These are phyloP conservation scores for Euphorbia tirucalli DNA, from an alignment of 345 rosid species.

Conservation along the genomic window DNA sequence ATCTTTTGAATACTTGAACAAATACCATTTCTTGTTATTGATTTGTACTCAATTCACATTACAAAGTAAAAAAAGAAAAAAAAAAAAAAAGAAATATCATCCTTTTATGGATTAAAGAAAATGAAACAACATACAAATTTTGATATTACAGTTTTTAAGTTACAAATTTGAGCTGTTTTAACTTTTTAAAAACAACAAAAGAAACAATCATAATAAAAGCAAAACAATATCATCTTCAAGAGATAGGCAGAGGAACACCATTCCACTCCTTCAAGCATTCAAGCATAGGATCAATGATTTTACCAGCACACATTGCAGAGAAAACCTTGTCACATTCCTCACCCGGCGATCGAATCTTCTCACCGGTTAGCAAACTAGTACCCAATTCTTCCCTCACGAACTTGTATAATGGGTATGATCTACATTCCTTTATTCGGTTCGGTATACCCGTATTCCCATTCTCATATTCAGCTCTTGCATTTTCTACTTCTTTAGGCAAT, in stretches of 20 bases:
- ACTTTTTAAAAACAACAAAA: background rate
- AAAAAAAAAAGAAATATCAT: background rate
- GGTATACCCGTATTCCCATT: constrained; percentile 22
- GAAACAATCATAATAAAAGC: background rate
- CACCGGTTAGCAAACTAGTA: constrained; percentile 25
- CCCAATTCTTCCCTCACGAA: constrained; percentile 34
- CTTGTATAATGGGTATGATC: constrained; percentile 36
- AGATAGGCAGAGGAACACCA: constrained; percentile 30
- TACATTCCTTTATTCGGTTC: constrained; percentile 29
- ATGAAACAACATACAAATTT: background rate
- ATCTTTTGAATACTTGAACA: background rate
- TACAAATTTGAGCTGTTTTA: no score
- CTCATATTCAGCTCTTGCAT: constrained; percentile 24
- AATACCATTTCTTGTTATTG: background rate
- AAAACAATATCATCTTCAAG: background rate
- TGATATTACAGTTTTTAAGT: background rate
- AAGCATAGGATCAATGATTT: constrained; percentile 30
- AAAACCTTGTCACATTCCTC: constrained; percentile 35
- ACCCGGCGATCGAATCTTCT: constrained; percentile 23
- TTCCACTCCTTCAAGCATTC: constrained; percentile 32
- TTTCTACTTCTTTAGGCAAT: constrained; percentile 32
- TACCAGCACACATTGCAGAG: constrained; percentile 28
- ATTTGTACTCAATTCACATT: background rate
- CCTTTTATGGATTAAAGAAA: constrained; percentile 1
- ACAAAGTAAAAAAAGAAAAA: constrained; percentile 1